Base-by-base conservation (phyloP, 192 early-diverging fungal genomes). In the Coemansia umbellata region DNA sequence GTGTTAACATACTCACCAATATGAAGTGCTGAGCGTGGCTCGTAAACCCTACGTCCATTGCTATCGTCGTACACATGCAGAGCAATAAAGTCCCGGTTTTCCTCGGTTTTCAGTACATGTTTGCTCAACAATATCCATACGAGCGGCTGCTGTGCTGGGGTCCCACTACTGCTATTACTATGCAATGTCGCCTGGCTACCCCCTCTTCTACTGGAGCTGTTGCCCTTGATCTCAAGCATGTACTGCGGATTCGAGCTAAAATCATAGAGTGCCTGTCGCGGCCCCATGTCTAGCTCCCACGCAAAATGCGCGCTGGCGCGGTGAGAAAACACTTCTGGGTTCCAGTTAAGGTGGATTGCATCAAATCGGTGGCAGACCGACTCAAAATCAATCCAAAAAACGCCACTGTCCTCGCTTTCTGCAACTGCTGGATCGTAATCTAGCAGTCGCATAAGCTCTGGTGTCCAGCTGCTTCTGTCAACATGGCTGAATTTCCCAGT, bases 291-390 rank as follows among this genome's bases (percentile, higher is more conserved):
- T 51, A 58, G 24, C 2, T 19, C 18, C 69, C 63, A 74, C 47
- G 36, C 43, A 62, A 84, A 82, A 51, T 94, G 92, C 30, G 87
- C 58, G 8, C 82, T 82, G 48, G 82, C 78, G 26, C 81, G 71
- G 62, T 90, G 69, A 8, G 60, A 63, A 51, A 94, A 89, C 32
- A 87, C 53, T 27, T 78, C 82, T 5, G 92, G 87, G 76, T 92
- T 90, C 92, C 89, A 94, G 60, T 92, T 94, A 19, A 94, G 65
- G 56, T 97, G 92, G 24, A 93, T 89, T 8, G 89, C 89, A 50
- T 90, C 85, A 63, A 97, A 97, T 27, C 80, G 69, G 5, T 56
- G 50, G 47, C 87, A 85, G 3, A 94, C 81, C 1, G 90, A 92
- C 5, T 84, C 86, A 57, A 81, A 97, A 50, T 91, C 83, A 19